These are phyloP conservation scores for Ephemerocybe angulata DNA, from an alignment of 768 basidiomycete species.

Conservation along the genomic window DNA sequence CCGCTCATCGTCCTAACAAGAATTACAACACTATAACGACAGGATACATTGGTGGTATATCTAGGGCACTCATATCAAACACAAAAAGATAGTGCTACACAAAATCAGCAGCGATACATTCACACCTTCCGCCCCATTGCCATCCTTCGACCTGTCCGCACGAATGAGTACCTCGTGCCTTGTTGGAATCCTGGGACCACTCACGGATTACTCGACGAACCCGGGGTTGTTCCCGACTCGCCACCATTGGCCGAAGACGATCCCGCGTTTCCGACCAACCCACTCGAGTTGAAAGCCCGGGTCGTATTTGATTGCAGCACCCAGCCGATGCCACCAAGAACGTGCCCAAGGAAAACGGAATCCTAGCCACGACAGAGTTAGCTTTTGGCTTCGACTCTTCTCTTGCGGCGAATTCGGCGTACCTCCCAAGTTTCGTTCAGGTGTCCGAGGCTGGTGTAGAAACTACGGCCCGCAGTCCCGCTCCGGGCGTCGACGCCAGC, in stretches of 20 bases:
- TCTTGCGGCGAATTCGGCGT: conserved; percentile 16
- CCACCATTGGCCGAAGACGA: neutral
- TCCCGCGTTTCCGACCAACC: conserved; percentile 50
- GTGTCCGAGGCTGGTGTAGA: conserved; percentile 83
- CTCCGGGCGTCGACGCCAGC: conserved; percentile 56
- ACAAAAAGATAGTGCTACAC: too few relatives aligned
- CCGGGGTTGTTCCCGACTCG: neutral
- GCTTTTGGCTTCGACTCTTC: conserved; percentile 1
- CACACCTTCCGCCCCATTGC: too few relatives aligned
- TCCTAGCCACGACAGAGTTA: conserved; percentile 40
- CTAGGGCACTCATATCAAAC: too few relatives aligned
- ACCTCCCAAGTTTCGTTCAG: conserved; percentile 76
- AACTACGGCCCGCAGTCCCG: conserved; percentile 64
- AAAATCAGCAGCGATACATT: too few relatives aligned
- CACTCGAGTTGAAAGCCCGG: conserved; percentile 55
- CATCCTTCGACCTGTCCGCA: too few relatives aligned
- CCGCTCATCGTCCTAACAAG: too few relatives aligned
- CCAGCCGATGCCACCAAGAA: conserved; percentile 76
- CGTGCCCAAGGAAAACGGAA: conserved; percentile 63
- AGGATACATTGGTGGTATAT: too few relatives aligned
- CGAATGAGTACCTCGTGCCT: too few relatives aligned
- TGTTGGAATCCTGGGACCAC: too few relatives aligned
- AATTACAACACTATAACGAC: too few relatives aligned
- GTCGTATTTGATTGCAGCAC: conserved; percentile 68
- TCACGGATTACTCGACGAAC: too few relatives aligned